Evolutionary conservation across 805 yeast genomes (phyloP).

Genomic region (Ogataea paradorogensis): DNA sequence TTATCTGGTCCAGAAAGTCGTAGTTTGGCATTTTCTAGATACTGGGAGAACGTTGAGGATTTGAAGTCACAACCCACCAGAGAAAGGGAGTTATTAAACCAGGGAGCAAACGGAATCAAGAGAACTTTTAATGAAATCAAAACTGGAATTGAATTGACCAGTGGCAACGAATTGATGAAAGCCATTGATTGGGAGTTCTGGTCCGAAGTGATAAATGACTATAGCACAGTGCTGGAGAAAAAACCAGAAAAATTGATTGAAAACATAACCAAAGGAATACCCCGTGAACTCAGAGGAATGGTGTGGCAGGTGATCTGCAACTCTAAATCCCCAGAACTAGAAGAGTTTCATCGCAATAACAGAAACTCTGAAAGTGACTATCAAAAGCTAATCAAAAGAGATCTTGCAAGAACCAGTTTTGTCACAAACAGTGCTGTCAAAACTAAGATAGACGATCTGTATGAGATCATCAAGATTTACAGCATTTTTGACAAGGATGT

Average conservation of each 20-base stretch:
- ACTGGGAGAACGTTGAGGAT: slow-evolving; percentile 52
- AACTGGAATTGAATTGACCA: slow-evolving; percentile 41
- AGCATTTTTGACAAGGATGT: slow-evolving; percentile 86
- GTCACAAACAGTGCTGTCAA: slow-evolving; percentile 54
- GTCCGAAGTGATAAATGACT: slow-evolving; percentile 78
- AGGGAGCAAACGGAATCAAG: slow-evolving; percentile 46
- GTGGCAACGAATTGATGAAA: slow-evolving; percentile 29
- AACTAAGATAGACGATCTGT: slow-evolving; percentile 62
- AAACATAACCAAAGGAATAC: slow-evolving; percentile 75
- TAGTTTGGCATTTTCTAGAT: slow-evolving; percentile 60
- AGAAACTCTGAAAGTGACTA: slow-evolving; percentile 54
- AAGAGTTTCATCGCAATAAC: slow-evolving; percentile 51
- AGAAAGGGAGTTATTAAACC: slow-evolving; percentile 49
- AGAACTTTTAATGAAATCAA: slow-evolving; percentile 46
- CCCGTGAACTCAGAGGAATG: slow-evolving; percentile 80
- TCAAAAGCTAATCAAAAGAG: slow-evolving; percentile 77
- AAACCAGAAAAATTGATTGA: slow-evolving; percentile 57
- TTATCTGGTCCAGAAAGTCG: slow-evolving; percentile 40
- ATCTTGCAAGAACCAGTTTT: slow-evolving; percentile 81
- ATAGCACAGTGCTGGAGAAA: slow-evolving; percentile 59
- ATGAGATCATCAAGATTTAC: slow-evolving; percentile 77
- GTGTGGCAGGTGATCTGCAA: slow-evolving; percentile 89
- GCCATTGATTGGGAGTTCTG: slow-evolving; percentile 83
- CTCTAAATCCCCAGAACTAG: slow-evolving; percentile 64
- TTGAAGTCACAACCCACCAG: slow-evolving; percentile 47